These are phyloP conservation scores for Lumnitzera racemosa DNA, from an alignment of 345 rosid species.

Conservation along the genomic window DNA sequence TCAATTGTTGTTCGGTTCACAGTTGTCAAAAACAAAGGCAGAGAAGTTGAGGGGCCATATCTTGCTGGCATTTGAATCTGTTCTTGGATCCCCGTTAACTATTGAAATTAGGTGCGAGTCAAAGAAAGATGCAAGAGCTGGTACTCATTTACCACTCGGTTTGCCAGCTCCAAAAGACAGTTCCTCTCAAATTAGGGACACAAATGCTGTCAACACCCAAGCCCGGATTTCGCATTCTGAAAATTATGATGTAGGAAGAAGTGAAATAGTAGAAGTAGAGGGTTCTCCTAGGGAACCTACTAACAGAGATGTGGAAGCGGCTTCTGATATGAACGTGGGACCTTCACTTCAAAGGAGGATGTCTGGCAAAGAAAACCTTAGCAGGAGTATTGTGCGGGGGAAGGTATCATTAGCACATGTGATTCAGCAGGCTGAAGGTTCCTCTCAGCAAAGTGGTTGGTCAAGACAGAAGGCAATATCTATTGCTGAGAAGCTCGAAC, in stretches of 20 bases:
- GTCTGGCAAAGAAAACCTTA: conserved; percentile 42
- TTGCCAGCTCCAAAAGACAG: conserved; percentile 38
- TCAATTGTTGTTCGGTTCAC: conserved; percentile 70
- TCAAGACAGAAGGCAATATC: conserved; percentile 82
- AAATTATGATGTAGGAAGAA: conserved; percentile 32
- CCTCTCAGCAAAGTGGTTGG: conserved; percentile 59
- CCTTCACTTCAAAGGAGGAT: conserved; percentile 25
- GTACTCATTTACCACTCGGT: conserved; percentile 19
- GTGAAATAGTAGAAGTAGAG: conserved; percentile 72
- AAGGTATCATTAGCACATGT: conserved; percentile 86
- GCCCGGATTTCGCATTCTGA: conserved; percentile 13
- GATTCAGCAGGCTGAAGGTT: conserved; percentile 85
- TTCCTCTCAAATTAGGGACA: conserved; percentile 21
- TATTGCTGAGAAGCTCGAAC: conserved; percentile 91
- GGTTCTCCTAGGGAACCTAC: conserved; percentile 28
- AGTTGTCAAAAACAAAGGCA: conserved; percentile 43
- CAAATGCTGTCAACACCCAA: conserved; percentile 6
- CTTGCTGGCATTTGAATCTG: conserved; percentile 73
- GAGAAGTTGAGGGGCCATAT: conserved; percentile 63
- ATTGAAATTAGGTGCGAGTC: conserved; percentile 73
- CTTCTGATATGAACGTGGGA: conserved; percentile 18
- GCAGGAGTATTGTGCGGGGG: conserved; percentile 81
- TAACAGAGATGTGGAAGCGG: conserved; percentile 18
- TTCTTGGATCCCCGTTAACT: conserved; percentile 69
- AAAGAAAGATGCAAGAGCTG: conserved; percentile 30